phyloP scores from a whole-genome alignment of 805 yeast species.

The Wickerhamiella occidentalis region DNA sequence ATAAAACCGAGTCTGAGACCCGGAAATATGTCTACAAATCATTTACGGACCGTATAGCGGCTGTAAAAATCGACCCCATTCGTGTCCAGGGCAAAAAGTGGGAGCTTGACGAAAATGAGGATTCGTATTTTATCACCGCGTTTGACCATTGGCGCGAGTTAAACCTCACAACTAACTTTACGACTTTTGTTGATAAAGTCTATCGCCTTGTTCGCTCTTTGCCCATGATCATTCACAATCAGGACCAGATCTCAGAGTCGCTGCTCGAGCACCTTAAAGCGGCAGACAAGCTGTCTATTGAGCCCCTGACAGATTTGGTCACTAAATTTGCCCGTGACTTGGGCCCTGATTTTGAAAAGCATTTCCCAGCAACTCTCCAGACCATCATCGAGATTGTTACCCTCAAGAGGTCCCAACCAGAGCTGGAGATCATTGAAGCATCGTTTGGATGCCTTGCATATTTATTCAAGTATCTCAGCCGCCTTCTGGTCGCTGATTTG shows the following conservation, averaged over 20 bases:
- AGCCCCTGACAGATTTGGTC: slow-evolving; percentile 67
- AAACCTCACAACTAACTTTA: slow-evolving; percentile 61
- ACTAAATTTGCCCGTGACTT: slow-evolving; percentile 84
- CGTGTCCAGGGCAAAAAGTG: slow-evolving; percentile 25
- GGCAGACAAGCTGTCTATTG: slow-evolving; percentile 60
- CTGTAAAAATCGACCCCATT: slow-evolving; percentile 68
- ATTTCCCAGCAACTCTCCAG: slow-evolving; percentile 42
- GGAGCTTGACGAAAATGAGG: slow-evolving; percentile 18
- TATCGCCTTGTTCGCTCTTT: slow-evolving; percentile 50
- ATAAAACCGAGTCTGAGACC: slow-evolving; percentile 10
- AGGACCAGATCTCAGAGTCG: slow-evolving; percentile 43
- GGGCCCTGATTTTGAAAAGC: slow-evolving; percentile 79
- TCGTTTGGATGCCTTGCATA: slow-evolving; percentile 76
- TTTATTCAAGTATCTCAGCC: slow-evolving; percentile 74
- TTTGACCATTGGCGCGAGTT: slow-evolving; percentile 80
- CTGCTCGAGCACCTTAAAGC: slow-evolving; percentile 37
- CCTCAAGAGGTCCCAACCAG: slow-evolving; percentile 15
- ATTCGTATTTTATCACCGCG: slow-evolving; percentile 69
- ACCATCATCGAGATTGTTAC: slow-evolving; percentile 41
- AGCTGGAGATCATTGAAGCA: slow-evolving; percentile 61
- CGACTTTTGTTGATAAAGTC: slow-evolving; percentile 46
- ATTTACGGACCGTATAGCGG: slow-evolving; percentile 73
- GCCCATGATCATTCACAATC: slow-evolving; percentile 70
- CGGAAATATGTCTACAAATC: slow-evolving; percentile 38
- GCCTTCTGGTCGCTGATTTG: slow-evolving; percentile 48